Evolutionary conservation across 805 yeast genomes (phyloP).

Genomic region (Candida sithepensis): DNA sequence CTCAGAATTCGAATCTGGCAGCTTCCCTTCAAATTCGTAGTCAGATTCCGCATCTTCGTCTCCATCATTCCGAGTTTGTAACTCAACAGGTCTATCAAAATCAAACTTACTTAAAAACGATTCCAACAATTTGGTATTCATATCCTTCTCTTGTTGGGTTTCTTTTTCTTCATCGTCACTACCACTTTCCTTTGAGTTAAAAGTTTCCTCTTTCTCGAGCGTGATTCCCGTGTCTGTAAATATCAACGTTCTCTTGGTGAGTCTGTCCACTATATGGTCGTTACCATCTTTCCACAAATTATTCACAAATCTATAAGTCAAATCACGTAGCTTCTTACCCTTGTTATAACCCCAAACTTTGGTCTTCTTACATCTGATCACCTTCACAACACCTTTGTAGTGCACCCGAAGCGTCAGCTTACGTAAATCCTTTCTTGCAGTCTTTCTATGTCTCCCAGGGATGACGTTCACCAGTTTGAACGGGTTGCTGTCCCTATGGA

Average conservation of each 20-base stretch:
- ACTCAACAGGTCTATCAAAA: slow-evolving; percentile 48
- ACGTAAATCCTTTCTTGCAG: slow-evolving; percentile 49
- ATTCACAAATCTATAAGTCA: slow-evolving; percentile 58
- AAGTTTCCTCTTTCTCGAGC: slow-evolving; percentile 7
- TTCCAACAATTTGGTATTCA: slow-evolving; percentile 45
- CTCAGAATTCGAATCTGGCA: slow-evolving; percentile 8
- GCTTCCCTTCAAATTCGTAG: slow-evolving; percentile 42
- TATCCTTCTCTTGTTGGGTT: slow-evolving; percentile 33
- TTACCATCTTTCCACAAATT: slow-evolving; percentile 79
- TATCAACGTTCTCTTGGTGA: slow-evolving; percentile 24
- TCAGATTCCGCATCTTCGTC: slow-evolving; percentile 38
- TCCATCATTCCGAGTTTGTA: slow-evolving; percentile 25
- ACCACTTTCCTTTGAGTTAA: slow-evolving; percentile 6
- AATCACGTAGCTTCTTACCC: slow-evolving; percentile 54
- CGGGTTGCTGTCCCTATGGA: slow-evolving; percentile 40
- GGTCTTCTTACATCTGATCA: slow-evolving; percentile 60
- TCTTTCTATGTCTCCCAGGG: slow-evolving; percentile 59
- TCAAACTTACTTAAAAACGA: slow-evolving; percentile 45
- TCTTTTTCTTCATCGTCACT: slow-evolving; percentile 32
- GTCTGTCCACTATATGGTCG: slow-evolving; percentile 71
- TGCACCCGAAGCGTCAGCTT: slow-evolving; percentile 63
- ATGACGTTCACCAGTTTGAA: slow-evolving; percentile 21
- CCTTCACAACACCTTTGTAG: slow-evolving; percentile 53
- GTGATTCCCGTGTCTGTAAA: slow-evolving; percentile 23
- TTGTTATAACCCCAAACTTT: slow-evolving; percentile 92